Conservation (phyloP, 208 protist genomes). For the Wallacemonas sp. region DNA sequence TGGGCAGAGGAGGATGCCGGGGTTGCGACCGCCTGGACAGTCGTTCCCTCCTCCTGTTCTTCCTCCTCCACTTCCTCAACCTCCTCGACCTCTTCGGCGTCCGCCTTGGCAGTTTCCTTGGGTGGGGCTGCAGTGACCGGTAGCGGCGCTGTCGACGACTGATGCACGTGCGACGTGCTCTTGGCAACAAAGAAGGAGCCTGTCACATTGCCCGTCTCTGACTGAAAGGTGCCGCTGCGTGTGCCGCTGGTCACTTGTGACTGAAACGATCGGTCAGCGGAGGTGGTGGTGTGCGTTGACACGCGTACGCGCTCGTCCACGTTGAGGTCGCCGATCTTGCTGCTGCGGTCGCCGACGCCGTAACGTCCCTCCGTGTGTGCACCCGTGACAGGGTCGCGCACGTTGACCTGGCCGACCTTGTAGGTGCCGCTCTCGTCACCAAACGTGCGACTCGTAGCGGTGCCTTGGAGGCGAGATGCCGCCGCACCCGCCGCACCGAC, state of each 20-base stretch:
- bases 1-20: not conserved
- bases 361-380: conserved; percentile 25
- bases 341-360: conserved; percentile 23
- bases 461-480: not conserved
- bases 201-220: conserved; percentile 19
- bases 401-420: not conserved
- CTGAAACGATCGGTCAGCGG: not conserved
- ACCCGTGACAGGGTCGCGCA: not conserved
- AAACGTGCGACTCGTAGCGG: not conserved
- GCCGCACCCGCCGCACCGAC: not conserved
- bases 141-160: conserved; percentile 5
- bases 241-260: conserved; percentile 19
- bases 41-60: conserved; percentile 10
- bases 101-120: not conserved
- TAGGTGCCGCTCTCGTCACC: not conserved
- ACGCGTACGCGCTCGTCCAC: conserved; percentile 17
- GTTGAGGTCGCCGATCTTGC: conserved; percentile 22
- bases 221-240: conserved; percentile 28
- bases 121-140: conserved; percentile 12
- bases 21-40: conserved; percentile 3
- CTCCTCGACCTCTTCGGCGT: conserved; percentile 1
- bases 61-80: conserved; percentile 1
- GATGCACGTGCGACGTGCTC: conserved; percentile 12
- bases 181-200: conserved; percentile 25
- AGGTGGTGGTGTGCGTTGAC: conserved; percentile 8